A percentile compares a stretch with the other conserved stretches of the same genome.
Conservation (phyloP, 257 asterid genomes). For the Anisodus acutangulus region DNA sequence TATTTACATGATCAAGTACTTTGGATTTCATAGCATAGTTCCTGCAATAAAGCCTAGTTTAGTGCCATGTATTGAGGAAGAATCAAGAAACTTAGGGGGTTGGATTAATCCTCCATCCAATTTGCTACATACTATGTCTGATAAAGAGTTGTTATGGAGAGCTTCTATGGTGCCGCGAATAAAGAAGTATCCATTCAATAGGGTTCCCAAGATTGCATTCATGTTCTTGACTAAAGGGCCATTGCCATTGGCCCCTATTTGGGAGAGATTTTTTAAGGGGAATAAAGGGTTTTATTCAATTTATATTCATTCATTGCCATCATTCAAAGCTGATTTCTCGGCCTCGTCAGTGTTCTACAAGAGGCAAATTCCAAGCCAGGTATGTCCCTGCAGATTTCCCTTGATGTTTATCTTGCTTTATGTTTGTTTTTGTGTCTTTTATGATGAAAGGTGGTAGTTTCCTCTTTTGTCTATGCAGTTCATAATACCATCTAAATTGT, state of each 20-base stretch:
- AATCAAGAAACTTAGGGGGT: conserved; percentile 35
- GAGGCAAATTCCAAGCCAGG: conserved; percentile 61
- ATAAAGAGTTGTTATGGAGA: conserved; percentile 54
- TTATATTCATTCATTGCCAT: conserved; percentile 51
- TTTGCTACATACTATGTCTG: conserved; percentile 54
- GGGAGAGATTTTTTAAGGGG: conserved; percentile 60
- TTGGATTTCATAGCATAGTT: conserved; percentile 40
- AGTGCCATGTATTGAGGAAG: conserved; percentile 42
- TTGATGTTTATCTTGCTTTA: background rate
- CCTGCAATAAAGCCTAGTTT: conserved; percentile 40
- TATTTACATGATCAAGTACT: conserved; percentile 47
- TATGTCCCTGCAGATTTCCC: conserved; percentile 32
- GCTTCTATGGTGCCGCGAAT: conserved; percentile 50
- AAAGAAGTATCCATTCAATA: conserved; percentile 52
- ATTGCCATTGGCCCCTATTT: conserved; percentile 58
- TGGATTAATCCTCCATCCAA: conserved; percentile 56
- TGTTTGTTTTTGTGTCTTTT: conserved; percentile 11
- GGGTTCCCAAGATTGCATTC: conserved; percentile 59
- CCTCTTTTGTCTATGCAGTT: conserved; percentile 2
- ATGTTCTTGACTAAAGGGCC: conserved; percentile 63
- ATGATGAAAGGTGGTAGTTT: background rate
- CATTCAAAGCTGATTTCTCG: conserved; percentile 44
- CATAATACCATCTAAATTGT: background rate
- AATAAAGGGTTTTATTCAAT: conserved; percentile 47
- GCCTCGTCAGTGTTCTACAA: conserved; percentile 49